Percentiles rank a stretch among this genome's conserved stretches.
These are phyloP conservation scores for Boletus tylopilopsis DNA, from an alignment of 768 basidiomycete species.

Conservation along the genomic window DNA sequence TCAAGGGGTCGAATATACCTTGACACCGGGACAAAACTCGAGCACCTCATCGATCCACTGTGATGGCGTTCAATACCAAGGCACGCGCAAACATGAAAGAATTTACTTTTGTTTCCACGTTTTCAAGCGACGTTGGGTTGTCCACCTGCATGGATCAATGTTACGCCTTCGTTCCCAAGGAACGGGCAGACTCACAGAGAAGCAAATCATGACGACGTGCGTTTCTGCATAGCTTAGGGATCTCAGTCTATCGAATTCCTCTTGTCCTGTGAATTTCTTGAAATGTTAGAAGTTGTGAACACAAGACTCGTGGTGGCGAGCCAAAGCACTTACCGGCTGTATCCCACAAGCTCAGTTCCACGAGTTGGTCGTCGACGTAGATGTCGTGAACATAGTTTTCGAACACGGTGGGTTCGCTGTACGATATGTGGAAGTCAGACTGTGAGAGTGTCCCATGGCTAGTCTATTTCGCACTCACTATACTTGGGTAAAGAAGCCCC, in stretches of 20 bases:
- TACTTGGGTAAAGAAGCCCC: constrained; percentile 92
- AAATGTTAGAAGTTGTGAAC: constrained; percentile 28
- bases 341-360: constrained; percentile 96
- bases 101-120: constrained; percentile 85
- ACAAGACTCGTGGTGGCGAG: neutral
- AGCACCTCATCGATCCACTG: constrained; percentile 94
- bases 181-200: constrained; percentile 58
- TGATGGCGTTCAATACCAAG: neutral
- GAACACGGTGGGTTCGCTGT: constrained; percentile 89
- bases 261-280: constrained; percentile 64
- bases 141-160: constrained; percentile 57
- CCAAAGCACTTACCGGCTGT: constrained; percentile 71
- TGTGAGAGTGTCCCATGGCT: neutral
- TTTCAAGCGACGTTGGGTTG: constrained; percentile 92
- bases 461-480: constrained; percentile 54
- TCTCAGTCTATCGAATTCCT: constrained; percentile 91
- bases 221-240: constrained; percentile 97
- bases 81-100: neutral
- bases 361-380: constrained; percentile 77
- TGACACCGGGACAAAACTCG: constrained; percentile 93
- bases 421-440: neutral
- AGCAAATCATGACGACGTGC: constrained; percentile 94
- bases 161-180: neutral
- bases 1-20: constrained; percentile 43
- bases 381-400: constrained; percentile 96